Evolutionary conservation across 2,329 filamentous ascomycete genomes (phyloP).

Genomic region (Penicillium sp.): DNA sequence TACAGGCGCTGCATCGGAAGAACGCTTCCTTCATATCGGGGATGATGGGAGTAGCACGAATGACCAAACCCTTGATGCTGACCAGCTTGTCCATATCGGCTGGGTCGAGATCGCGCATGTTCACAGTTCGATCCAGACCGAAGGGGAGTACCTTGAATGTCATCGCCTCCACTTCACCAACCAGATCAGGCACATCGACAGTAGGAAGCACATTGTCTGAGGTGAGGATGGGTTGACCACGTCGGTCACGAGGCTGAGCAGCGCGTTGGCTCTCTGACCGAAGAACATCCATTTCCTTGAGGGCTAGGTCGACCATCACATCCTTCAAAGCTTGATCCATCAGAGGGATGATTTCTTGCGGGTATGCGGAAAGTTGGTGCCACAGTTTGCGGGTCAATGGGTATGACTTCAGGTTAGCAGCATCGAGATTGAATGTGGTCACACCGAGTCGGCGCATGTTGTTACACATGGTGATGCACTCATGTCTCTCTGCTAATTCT

Average conservation of each 20-base stretch:
- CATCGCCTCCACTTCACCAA: conserved; percentile 73
- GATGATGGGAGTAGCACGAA: conserved; percentile 91
- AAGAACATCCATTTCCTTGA: conserved; percentile 72
- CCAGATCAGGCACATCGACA: conserved; percentile 64
- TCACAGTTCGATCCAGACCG: conserved; percentile 81
- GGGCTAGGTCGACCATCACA: conserved; percentile 84
- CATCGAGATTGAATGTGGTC: conserved; percentile 81
- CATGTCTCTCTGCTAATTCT: conserved; percentile 71
- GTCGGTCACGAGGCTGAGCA: conserved; percentile 20
- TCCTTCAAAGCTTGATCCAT: conserved; percentile 97
- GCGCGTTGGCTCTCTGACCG: conserved; percentile 55
- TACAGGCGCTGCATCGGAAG: conserved; percentile 92
- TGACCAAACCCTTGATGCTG: conserved; percentile 92
- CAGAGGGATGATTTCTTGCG: conserved; percentile 90
- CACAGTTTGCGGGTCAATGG: conserved; percentile 90
- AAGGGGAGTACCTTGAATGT: conserved; percentile 87
- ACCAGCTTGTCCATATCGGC: conserved; percentile 95
- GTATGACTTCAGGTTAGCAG: conserved; percentile 86
- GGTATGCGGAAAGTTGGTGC: conserved; percentile 92
- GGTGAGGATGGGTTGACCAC: conserved; percentile 26
- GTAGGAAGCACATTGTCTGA: conserved; percentile 19
- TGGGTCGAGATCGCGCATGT: conserved; percentile 91
- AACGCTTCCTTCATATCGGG: conserved; percentile 99
- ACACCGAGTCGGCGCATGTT: conserved; percentile 88
- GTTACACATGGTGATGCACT: conserved; percentile 81